phyloP scores from a whole-genome alignment of 2,329 filamentous ascomycete species.

The Pseudonectria buxi region DNA sequence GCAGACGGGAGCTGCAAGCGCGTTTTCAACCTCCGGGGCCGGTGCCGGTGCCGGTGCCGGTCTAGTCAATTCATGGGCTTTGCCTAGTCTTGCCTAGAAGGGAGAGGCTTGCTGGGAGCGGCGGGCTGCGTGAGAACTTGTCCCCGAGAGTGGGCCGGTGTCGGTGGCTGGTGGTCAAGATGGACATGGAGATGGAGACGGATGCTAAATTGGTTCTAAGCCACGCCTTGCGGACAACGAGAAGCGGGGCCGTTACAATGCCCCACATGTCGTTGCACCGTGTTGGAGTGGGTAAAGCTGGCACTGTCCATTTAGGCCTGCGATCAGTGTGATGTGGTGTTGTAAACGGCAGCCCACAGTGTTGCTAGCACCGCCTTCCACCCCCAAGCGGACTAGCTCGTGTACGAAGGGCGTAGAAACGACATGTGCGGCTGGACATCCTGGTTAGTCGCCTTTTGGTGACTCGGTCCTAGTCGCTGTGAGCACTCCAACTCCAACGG shows the following conservation, averaged over 20 bases:
- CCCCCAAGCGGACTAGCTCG: not conserved
- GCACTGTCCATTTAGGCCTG: no score
- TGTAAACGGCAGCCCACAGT: no score
- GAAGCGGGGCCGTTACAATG: conserved; percentile 18
- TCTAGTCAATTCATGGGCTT: no score
- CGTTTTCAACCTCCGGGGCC: no score
- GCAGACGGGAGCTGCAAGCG: no score
- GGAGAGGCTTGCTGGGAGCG: no score
- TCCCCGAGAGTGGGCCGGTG: conserved; percentile 14
- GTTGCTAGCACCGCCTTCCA: no score
- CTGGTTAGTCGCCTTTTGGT: not conserved
- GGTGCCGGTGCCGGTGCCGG: no score
- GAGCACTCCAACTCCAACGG: not conserved
- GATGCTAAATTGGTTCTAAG: conserved; percentile 2
- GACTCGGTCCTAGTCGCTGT: not conserved
- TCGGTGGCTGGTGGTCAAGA: conserved; percentile 11
- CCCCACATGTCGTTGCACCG: conserved; percentile 6
- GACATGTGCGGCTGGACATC: conserved; percentile 17
- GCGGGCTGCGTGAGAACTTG: no score
- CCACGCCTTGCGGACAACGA: conserved; percentile 23
- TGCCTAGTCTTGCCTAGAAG: no score
- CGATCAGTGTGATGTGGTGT: no score
- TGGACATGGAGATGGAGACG: not conserved
- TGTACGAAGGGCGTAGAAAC: conserved; percentile 34
- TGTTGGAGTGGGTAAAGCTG: conserved; percentile 8